A percentile compares a stretch with the other conserved stretches of the same genome.
phyloP scores from a whole-genome alignment of 2,329 filamentous ascomycete genomes.

The Aspergillus arachidicola region DNA sequence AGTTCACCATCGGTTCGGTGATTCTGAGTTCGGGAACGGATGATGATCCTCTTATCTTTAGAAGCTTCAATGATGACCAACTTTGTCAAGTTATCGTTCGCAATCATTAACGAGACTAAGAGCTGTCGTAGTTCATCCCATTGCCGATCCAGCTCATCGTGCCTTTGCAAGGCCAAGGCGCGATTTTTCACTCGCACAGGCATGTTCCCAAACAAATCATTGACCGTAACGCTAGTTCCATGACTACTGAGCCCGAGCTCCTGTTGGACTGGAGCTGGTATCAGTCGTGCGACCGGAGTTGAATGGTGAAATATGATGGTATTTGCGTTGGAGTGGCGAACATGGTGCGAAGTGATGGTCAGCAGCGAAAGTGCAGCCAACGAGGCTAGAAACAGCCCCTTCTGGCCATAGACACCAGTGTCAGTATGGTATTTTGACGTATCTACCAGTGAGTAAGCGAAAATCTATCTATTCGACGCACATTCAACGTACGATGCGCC shows the following conservation, averaged over 20 bases:
- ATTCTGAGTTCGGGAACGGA: conserved; percentile 23
- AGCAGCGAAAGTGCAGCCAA: conserved; percentile 76
- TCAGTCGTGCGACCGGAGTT: conserved; percentile 63
- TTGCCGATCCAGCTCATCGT: conserved; percentile 59
- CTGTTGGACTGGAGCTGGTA: conserved; percentile 63
- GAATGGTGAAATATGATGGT: conserved; percentile 72
- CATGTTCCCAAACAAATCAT: conserved; percentile 85
- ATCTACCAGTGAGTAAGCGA: conserved; percentile 53
- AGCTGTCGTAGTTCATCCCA: conserved; percentile 66
- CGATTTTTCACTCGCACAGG: conserved; percentile 87
- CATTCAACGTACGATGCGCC: conserved; percentile 61
- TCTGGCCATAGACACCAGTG: conserved; percentile 61
- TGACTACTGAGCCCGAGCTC: conserved; percentile 58
- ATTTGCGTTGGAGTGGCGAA: conserved; percentile 53
- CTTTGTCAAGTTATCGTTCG: conserved; percentile 62
- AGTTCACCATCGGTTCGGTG: conserved; percentile 12
- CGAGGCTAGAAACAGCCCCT: conserved; percentile 77
- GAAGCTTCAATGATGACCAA: conserved; percentile 62
- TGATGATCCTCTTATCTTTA: conserved; percentile 39
- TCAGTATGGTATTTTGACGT: conserved; percentile 70
- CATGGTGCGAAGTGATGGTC: conserved; percentile 72
- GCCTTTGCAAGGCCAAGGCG: conserved; percentile 55
- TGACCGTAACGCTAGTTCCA: conserved; percentile 75
- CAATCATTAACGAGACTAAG: conserved; percentile 67
- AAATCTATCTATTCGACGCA: neutral